Percentiles rank a stretch among this genome's conserved stretches.
Evolutionary conservation across 108 stramenopile species (phyloP).

Genomic region (Mediolabrus comicus): DNA sequence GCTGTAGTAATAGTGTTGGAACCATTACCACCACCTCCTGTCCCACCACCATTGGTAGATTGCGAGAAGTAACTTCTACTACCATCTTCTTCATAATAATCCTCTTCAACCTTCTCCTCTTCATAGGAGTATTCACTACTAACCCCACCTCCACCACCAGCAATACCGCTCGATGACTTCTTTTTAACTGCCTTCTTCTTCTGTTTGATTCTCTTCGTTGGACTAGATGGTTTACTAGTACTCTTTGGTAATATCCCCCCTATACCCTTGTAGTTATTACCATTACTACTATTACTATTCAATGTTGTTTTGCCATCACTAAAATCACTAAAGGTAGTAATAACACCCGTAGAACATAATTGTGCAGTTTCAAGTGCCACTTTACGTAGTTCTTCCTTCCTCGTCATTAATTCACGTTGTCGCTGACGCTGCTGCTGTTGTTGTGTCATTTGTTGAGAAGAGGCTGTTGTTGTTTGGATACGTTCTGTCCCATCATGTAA

Average conservation of each 20-base stretch:
- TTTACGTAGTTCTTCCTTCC: not conserved
- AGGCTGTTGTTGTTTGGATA: no score
- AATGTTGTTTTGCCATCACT: constrained; percentile 1
- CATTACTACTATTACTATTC: not conserved
- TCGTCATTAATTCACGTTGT: not conserved
- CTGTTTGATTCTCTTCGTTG: not conserved
- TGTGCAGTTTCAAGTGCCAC: not conserved
- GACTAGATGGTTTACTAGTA: not conserved
- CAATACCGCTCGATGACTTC: not conserved
- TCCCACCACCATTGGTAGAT: not conserved
- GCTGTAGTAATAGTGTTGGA: not conserved
- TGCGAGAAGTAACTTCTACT: not conserved
- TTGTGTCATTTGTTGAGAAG: no score
- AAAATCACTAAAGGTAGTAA: not conserved
- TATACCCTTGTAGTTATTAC: not conserved
- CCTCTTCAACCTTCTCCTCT: not conserved
- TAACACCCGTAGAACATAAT: not conserved
- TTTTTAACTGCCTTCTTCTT: not conserved
- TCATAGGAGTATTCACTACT: not conserved
- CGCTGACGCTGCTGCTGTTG: no score
- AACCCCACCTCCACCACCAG: no score
- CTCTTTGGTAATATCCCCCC: not conserved
- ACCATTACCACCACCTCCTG: no score
- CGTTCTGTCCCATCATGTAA: not conserved
- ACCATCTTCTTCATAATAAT: not conserved